These are phyloP conservation scores for Tanacetum coccineum DNA, from an alignment of 129 eudicot species.

Conservation along the genomic window DNA sequence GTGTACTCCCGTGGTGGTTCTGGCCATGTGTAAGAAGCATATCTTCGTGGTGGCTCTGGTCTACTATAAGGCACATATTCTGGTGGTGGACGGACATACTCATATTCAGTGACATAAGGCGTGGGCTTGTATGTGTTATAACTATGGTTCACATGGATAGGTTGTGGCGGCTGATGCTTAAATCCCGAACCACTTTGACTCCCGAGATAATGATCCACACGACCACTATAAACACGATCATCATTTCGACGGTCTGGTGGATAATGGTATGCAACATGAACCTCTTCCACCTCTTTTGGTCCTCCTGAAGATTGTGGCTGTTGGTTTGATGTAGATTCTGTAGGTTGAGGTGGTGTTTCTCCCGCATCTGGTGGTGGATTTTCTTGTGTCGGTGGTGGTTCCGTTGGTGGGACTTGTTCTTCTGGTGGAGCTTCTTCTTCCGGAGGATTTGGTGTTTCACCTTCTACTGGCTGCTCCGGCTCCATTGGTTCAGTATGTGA, in stretches of 20 bases:
- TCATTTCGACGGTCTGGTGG: constrained; percentile 45
- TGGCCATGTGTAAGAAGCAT: constrained; percentile 13
- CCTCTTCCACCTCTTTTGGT: constrained; percentile 54
- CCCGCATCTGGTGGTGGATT: constrained; percentile 31
- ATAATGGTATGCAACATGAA: constrained; percentile 55
- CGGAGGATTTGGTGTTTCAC: constrained; percentile 38
- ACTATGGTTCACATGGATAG: constrained; percentile 46
- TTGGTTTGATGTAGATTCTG: constrained; percentile 22
- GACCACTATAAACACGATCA: constrained; percentile 34
- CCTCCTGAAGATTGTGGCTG: constrained; percentile 29
- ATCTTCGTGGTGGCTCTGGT: constrained; percentile 20
- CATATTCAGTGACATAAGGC: constrained; percentile 62
- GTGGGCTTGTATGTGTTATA: constrained; percentile 62
- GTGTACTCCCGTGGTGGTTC: constrained; percentile 15
- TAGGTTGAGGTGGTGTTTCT: constrained; percentile 8
- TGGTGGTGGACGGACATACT: constrained; percentile 47
- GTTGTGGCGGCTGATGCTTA: constrained; percentile 38
- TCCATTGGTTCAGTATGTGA: constrained; percentile 37
- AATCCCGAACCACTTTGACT: constrained; percentile 31
- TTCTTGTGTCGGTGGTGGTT: constrained; percentile 41
- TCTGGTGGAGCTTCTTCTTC: constrained; percentile 41
- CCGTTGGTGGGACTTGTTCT: constrained; percentile 35
- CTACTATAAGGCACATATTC: constrained; percentile 24
- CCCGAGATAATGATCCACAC: constrained; percentile 19
- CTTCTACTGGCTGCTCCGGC: constrained; percentile 39